Conservation (phyloP, 129 eudicot genomes). For the Flaveria ramosissima region DNA sequence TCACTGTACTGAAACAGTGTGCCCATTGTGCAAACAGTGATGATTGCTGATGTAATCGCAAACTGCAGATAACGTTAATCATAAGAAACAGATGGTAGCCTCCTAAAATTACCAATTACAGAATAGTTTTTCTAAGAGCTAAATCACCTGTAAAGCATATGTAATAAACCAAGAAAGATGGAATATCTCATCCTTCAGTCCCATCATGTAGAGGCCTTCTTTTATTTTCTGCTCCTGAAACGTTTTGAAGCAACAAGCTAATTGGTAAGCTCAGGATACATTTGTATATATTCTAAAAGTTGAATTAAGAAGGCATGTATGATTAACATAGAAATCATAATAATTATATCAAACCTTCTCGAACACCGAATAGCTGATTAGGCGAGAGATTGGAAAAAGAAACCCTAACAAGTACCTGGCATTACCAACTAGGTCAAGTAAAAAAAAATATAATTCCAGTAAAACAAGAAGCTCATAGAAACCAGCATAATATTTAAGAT, state of each 20-base stretch:
- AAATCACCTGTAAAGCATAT: slow-evolving; percentile 81
- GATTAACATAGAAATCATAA: slow-evolving; percentile 10
- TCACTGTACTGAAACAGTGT: slow-evolving; percentile 95
- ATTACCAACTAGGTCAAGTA: slow-evolving; percentile 26
- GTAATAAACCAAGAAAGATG: slow-evolving; percentile 92
- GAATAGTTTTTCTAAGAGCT: neutral
- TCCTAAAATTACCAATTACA: slow-evolving; percentile 3
- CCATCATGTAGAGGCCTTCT: slow-evolving; percentile 99
- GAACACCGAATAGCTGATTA: slow-evolving; percentile 87
- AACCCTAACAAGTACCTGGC: slow-evolving; percentile 93
- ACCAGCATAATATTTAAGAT: slow-evolving; percentile 16
- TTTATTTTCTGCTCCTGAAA: slow-evolving; percentile 92
- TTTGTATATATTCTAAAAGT: slow-evolving; percentile 9
- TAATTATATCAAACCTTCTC: slow-evolving; percentile 74
- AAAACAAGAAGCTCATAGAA: slow-evolving; percentile 11
- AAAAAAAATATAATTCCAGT: slow-evolving; percentile 2
- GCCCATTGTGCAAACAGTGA: slow-evolving; percentile 85
- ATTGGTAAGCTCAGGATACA: slow-evolving; percentile 18
- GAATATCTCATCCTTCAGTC: slow-evolving; percentile 85
- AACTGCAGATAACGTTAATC: slow-evolving; percentile 58
- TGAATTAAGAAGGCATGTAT: slow-evolving; percentile 7
- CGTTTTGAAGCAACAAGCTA: slow-evolving; percentile 21
- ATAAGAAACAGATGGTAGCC: slow-evolving; percentile 19
- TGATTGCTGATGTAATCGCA: slow-evolving; percentile 80
- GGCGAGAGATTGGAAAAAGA: slow-evolving; percentile 96